Percentiles rank a stretch among this genome's conserved stretches.
Evolutionary conservation across 2,329 filamentous ascomycete genomes (phyloP).

Genomic region (Purpureocillium takamizusanense): DNA sequence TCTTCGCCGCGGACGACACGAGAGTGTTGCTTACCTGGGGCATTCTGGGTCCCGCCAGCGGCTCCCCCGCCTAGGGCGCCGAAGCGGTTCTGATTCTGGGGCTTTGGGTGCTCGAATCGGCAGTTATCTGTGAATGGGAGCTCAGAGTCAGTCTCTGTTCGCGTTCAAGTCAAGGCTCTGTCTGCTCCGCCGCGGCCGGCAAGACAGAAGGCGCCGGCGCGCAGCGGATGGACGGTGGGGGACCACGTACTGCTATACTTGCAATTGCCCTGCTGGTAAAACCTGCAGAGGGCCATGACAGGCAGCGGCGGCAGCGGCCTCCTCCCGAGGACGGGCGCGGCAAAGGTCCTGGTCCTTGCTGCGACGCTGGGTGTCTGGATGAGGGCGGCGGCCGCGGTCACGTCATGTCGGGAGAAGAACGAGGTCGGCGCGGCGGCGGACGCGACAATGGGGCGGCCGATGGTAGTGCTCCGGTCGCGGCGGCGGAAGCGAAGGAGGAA

Average conservation of each 20-base stretch:
- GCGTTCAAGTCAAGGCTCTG: no score
- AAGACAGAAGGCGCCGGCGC: no score
- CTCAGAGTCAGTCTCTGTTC: not conserved
- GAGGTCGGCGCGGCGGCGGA: not conserved
- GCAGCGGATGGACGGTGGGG: not conserved
- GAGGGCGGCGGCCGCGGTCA: not conserved
- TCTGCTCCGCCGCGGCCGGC: no score
- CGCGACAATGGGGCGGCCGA: no score
- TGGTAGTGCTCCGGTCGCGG: no score
- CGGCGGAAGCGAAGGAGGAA: not conserved
- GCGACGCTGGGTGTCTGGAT: not conserved
- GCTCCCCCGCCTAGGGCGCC: conserved; percentile 32
- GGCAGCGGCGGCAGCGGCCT: no score
- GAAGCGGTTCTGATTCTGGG: conserved; percentile 45
- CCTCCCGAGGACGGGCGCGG: not conserved
- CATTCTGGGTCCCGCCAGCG: conserved; percentile 12
- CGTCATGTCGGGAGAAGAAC: not conserved
- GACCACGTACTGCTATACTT: conserved; percentile 38
- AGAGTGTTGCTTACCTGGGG: conserved; percentile 11
- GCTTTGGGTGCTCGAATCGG: conserved; percentile 42
- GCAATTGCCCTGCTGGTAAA: conserved; percentile 42
- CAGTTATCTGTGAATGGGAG: conserved; percentile 32
- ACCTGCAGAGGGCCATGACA: conserved; percentile 36
- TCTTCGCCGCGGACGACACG: not conserved
- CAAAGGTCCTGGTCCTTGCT: not conserved